phyloP scores from a whole-genome alignment of 495 filamentous ascomycete species.

The Penicillium coffeae region DNA sequence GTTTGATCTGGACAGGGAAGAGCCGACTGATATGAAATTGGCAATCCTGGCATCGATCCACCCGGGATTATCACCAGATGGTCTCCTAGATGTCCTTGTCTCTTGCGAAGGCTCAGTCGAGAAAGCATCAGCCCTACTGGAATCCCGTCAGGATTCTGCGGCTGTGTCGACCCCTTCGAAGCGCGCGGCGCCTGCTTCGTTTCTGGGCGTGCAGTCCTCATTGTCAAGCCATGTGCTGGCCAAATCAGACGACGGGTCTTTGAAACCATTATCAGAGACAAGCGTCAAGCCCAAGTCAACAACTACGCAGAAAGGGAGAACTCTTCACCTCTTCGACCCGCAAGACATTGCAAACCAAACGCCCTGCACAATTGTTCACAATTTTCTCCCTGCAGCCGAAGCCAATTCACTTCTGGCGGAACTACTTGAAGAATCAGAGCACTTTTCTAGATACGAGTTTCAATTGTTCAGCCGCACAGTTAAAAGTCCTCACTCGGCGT shows the following conservation, averaged over 20 bases:
- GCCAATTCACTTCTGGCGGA: constrained; percentile 73
- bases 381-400: constrained; percentile 69
- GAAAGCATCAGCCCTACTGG: constrained; percentile 52
- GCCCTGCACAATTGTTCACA: constrained; percentile 86
- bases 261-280: constrained; percentile 34
- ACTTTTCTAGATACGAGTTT: constrained; percentile 70
- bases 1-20: constrained; percentile 43
- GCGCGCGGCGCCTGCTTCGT: constrained; percentile 12
- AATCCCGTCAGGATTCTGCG: constrained; percentile 16
- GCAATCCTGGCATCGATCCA: constrained; percentile 77
- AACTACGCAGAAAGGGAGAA: constrained; percentile 71
- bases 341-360: constrained; percentile 74
- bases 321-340: constrained; percentile 76
- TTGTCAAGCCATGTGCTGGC: constrained; percentile 45
- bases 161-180: constrained; percentile 26
- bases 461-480: constrained; percentile 85
- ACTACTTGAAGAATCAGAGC: constrained; percentile 68
- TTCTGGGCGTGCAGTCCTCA: constrained; percentile 35
- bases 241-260: constrained; percentile 20
- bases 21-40: constrained; percentile 85
- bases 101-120: constrained; percentile 74
- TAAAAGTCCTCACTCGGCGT: constrained; percentile 71
- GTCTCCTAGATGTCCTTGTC: constrained; percentile 73
- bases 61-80: constrained; percentile 55
- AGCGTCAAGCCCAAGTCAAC: constrained; percentile 23